Conservation (phyloP, 1,284 basidiomycete genomes). For the Ganoderma sinense region DNA sequence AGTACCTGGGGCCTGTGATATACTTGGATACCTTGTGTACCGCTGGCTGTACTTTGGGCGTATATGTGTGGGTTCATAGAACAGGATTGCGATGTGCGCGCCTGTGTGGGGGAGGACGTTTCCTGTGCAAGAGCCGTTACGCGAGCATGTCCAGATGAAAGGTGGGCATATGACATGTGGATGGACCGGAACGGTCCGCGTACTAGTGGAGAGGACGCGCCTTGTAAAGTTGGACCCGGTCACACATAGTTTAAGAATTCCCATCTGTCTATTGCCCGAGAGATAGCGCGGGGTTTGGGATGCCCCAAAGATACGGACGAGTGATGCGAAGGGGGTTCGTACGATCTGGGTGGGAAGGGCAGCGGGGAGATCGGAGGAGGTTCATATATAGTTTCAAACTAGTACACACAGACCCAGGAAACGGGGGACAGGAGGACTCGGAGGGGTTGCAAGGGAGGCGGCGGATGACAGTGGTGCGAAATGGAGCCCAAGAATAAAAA, state of each 20-base stretch:
- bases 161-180: slow-evolving; percentile 13
- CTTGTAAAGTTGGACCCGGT: neutral
- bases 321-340: slow-evolving; percentile 1
- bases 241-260: neutral
- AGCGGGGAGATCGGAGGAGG: slow-evolving; percentile 19
- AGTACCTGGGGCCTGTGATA: slow-evolving; percentile 4
- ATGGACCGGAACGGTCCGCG: slow-evolving; percentile 14
- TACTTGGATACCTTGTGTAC: neutral
- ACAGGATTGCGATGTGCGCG: neutral
- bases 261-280: neutral
- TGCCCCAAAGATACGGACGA: neutral
- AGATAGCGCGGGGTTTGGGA: neutral
- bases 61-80: neutral
- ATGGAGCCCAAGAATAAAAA: slow-evolving; percentile 15
- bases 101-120: neutral
- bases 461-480: slow-evolving; percentile 26
- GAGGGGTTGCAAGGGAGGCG: slow-evolving; percentile 15
- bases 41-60: neutral
- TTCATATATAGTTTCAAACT: slow-evolving; percentile 26
- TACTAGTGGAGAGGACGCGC: neutral
- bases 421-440: slow-evolving; percentile 13
- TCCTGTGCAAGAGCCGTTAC: neutral
- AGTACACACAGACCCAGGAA: slow-evolving; percentile 9
- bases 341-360: slow-evolving; percentile 16
- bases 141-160: neutral